Base-by-base conservation (phyloP, 1,284 basidiomycete genomes). In the Porogramme epimiltina region DNA sequence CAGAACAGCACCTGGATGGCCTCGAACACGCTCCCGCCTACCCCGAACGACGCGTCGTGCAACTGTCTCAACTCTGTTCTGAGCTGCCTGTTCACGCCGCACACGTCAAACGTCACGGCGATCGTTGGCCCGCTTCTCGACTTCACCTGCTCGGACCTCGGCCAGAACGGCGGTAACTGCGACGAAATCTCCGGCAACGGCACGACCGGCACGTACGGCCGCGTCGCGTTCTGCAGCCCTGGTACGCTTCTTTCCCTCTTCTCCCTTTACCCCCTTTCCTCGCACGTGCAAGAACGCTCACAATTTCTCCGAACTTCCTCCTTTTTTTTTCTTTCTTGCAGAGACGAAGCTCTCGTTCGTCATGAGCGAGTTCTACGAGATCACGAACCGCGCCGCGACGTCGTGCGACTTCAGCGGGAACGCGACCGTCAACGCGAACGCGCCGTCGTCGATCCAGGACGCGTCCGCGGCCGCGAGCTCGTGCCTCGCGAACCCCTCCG, bases 351-450 rank as follows among this genome's bases (percentile, higher is more conserved):
- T 93, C 42, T 91, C 89, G 33, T 96, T 85, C 70, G 85, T 87
- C 50, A 91, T 96, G 82, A 89, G 81, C 64, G 74, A 85, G 55
- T 94, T 82, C 71, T 95, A 89, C 67, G 83, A 91, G 66, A 66
- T 75, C 37, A 82, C 80, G 50, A 79, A 79, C 66, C 79, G 80
- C 58, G 73, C 84, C 49, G 66, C 72, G 10, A 72, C 81, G 45
- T 77, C 89, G 6, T 93, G 90, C 71, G 78, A 76, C 73, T 96
- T 95, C 69, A 70, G 69, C 44, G 93, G 93, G 16, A 96, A 97
- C 66, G 94, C 86, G 3, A 92, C 90, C 8, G 71, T 91, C 59
- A 89, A 89, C 65, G 25, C 70, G n/a, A 68, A 69, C 23, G 80
- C 82, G 19, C 78, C 87, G 3, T 72, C 83, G 19, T 70, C 73